These are phyloP conservation scores for Eragrostis nindensis DNA, from an alignment of 176 grass and related monocot genomes.

Conservation along the genomic window DNA sequence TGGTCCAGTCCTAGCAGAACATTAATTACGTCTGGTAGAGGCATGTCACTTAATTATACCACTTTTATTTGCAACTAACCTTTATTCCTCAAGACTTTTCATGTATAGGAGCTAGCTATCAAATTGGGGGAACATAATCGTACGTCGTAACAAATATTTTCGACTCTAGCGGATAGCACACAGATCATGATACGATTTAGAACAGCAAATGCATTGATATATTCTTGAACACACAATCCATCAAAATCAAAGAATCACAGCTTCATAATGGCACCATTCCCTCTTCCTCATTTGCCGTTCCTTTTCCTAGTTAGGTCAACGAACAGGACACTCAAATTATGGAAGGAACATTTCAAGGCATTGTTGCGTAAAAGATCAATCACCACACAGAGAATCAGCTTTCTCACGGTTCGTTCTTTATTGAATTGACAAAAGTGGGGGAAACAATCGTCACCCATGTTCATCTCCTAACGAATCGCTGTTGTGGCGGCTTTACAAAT, in stretches of 20 bases:
- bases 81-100: too few relatives aligned
- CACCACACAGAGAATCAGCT: not conserved
- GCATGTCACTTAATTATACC: too few relatives aligned
- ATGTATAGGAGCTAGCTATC: too few relatives aligned
- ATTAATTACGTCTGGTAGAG: too few relatives aligned
- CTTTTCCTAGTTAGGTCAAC: not conserved
- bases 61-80: too few relatives aligned
- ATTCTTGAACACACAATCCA: too few relatives aligned
- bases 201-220: too few relatives aligned
- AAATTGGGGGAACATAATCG: too few relatives aligned
- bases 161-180: too few relatives aligned
- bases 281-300: not conserved
- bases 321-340: not conserved
- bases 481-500: conserved; percentile 17
- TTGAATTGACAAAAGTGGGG: not conserved
- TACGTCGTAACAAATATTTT: too few relatives aligned
- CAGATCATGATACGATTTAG: too few relatives aligned
- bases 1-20: too few relatives aligned
- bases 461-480: not conserved
- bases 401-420: not conserved
- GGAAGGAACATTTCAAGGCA: not conserved
- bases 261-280: not conserved
- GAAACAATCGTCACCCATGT: not conserved
- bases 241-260: not conserved
- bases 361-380: not conserved